Conservation (phyloP, 495 filamentous ascomycete species). For the Saxophila tyrrhenica region DNA sequence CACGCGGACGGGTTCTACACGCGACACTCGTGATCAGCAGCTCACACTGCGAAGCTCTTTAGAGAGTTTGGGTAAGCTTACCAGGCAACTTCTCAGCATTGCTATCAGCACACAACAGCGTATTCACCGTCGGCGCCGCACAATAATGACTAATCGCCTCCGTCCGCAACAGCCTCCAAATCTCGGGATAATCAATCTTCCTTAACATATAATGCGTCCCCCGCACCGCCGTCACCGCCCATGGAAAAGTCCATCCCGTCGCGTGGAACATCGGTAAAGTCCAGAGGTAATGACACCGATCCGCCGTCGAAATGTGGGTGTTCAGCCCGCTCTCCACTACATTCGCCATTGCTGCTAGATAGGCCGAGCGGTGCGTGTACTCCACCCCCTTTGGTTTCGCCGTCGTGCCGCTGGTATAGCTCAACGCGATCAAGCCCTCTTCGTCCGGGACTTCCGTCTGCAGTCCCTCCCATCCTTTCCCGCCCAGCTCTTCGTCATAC, state of each 20-base stretch:
- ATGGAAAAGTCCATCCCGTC: conserved; percentile 41
- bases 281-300: conserved; percentile 76
- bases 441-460: conserved; percentile 57
- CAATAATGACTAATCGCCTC: conserved; percentile 89
- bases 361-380: conserved; percentile 77
- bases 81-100: conserved; percentile 55
- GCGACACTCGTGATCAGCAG: not conserved
- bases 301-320: conserved; percentile 34
- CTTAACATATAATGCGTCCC: conserved; percentile 91
- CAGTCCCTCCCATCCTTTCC: conserved; percentile 66
- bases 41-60: too few relatives aligned
- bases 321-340: conserved; percentile 82
- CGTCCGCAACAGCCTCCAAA: conserved; percentile 76
- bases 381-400: conserved; percentile 88
- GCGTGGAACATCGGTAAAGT: conserved; percentile 96
- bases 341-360: conserved; percentile 76
- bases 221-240: conserved; percentile 71
- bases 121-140: conserved; percentile 94
- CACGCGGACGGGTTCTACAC: conserved; percentile 55
- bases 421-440: conserved; percentile 68
- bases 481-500: conserved; percentile 50
- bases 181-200: conserved; percentile 87
- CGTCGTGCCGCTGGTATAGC: conserved; percentile 91
- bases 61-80: conserved; percentile 1
- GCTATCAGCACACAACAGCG: conserved; percentile 65